Evolutionary conservation across 805 yeast genomes (phyloP), one percentile per base, ranked within the genome.

Genomic region (Blastobotrys chiropterorum): DNA sequence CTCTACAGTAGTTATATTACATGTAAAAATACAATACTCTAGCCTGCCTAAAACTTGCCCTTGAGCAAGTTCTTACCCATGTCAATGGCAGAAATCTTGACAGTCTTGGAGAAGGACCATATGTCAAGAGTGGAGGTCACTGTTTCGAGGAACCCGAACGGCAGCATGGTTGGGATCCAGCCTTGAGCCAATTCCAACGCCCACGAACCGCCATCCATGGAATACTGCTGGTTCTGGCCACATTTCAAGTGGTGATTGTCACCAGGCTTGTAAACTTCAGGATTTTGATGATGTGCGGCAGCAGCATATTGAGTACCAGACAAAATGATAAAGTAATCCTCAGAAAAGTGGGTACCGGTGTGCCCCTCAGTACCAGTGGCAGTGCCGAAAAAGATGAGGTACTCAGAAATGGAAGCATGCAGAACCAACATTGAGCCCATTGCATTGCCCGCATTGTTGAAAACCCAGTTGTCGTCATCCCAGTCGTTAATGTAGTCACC

Each of bases 111-210:
- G 54, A 92, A 75, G 21, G 95, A 81, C 59, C 73, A 68, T 54
- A 83, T 67, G 67, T 94, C 99, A 60, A 90, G 68, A 14, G 98
- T 94, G 42, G 95, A 84, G 49, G 84, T 77, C 53, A 85, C 63
- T 3, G 85, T 80, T 65, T 89, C 96, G 47, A 87, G 72, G 70
- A 92, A 82, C 0, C 99, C 99, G 67, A 94, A 94, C 17, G 98
- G 98, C 55, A 94, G 76, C 99, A 94, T 94, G 43, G 92, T 84
- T 38, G 99, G 98, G 59, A 94, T 88, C 95, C 96, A 94, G 54
- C 99, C 99, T 73, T 92, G 98, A 5, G 99, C 99, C 63, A 92
- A 77, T 68, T 94, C 99, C 58, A 94, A 73, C 8, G 99, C 97
- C 70, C 83, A 94, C 0, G 86, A 76, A 38, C 85, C 95, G 30